Percentiles rank a stretch among this genome's conserved stretches.
phyloP scores from a whole-genome alignment of 169 alveolate species.

The Eimeria tenella region DNA sequence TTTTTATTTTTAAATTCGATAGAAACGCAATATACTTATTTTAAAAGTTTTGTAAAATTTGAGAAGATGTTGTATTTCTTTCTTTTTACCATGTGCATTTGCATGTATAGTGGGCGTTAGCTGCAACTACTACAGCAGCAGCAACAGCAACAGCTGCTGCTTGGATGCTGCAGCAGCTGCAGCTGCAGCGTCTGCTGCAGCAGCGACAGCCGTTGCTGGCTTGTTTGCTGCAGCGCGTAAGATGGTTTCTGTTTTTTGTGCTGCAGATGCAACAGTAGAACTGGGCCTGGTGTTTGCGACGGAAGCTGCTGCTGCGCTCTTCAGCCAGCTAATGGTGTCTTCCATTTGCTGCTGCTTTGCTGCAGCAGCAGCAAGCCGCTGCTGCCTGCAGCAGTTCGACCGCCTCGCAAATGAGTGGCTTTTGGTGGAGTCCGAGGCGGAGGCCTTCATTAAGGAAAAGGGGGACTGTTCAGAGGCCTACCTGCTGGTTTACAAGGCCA shows the following conservation, averaged over 20 bases:
- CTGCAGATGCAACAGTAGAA: not conserved
- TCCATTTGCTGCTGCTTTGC: not conserved
- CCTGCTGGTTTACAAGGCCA: not conserved
- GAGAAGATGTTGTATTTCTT: no score
- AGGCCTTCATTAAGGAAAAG: not conserved
- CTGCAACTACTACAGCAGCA: not conserved
- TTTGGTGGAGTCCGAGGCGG: not conserved
- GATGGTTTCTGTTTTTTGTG: not conserved
- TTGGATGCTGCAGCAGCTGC: not conserved
- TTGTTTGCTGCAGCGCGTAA: not conserved
- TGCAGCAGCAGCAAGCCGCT: not conserved
- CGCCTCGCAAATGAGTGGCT: not conserved
- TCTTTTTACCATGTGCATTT: no score
- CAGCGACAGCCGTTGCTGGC: not conserved
- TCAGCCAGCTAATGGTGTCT: not conserved
- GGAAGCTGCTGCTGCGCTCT: not conserved
- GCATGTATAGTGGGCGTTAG: not conserved
- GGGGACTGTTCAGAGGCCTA: not conserved
- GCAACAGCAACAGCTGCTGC: not conserved
- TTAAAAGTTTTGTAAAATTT: no score
- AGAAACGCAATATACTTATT: no score
- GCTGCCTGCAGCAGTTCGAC: not conserved
- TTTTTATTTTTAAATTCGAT: no score
- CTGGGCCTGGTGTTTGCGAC: conserved; percentile 9
- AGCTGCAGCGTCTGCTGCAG: not conserved